Base-by-base conservation (phyloP, 305 asterid species). In the Solanum aculeatissimum region DNA sequence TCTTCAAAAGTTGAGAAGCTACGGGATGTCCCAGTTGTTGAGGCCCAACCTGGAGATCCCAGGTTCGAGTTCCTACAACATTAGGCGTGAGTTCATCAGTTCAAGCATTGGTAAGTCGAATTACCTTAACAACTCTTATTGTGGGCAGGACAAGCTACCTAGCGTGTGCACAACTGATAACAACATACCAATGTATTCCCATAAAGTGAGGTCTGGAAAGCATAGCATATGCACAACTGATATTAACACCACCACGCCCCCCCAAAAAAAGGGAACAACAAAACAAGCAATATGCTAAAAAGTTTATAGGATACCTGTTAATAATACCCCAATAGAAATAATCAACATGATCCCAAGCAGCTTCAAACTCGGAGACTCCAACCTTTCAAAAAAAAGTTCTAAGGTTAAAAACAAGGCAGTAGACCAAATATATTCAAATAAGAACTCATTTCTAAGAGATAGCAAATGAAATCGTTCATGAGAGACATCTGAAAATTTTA, bases 331-430 rank as follows among this genome's bases (percentile, higher is more conserved):
- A 84, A 89, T 54, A 25, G 99, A 97, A 83, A 97, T 97, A 75
- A 97, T 85, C 66, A 88, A 82, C 81, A 97, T 97, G 88, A 97
- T 95, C 71, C 98, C 98, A 40, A 97, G 90, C 88, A 97, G 96
- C 94, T 93, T 93, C 81, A 93, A 81, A 90, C 99, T 97, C 66
- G 99, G 99, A 71, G 99, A 91, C 87, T 97, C 99, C 97, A 97
- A 90, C 91, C 99, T 94, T 85, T 83, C 75, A 85, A 84, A 88
- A 85, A 43, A 7, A 82, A 75, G 60, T 79, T 72, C 35, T 42
- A 18, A 23, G 54, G 90, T 88, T 87, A 87, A 65, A 86, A 85
- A 71, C 81, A 85, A 87, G 84, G 49, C 66, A 53, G 47, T 53
- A 29, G 49, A 78, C 66, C 23, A 29, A 80, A 87, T 66, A 85